phyloP scores from a whole-genome alignment of 2,329 filamentous ascomycete species.

The Cladosporium velox region DNA sequence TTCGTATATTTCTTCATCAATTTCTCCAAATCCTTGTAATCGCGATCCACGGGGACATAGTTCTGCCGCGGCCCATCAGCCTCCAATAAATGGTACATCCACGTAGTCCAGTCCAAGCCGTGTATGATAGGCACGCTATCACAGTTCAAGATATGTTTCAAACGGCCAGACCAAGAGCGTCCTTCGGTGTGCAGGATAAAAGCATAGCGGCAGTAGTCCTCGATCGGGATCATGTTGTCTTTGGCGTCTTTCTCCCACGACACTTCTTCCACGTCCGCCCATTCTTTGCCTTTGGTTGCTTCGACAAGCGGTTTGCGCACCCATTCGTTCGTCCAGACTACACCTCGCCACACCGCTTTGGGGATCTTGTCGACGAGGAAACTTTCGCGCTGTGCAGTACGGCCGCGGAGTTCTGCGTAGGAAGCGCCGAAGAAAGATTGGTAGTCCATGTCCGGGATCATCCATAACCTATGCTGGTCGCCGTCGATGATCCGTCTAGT shows the following conservation, averaged over 20 bases:
- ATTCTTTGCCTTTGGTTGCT: conserved; percentile 34
- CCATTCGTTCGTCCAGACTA: conserved; percentile 31
- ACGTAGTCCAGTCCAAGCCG: conserved; percentile 30
- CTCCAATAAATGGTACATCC: conserved; percentile 32
- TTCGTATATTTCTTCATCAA: conserved; percentile 31
- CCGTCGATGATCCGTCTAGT: conserved; percentile 30
- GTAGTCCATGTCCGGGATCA: conserved; percentile 56
- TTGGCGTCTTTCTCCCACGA: conserved; percentile 25
- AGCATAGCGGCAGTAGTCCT: conserved; percentile 32
- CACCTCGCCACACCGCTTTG: conserved; percentile 37
- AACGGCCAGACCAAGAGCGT: conserved; percentile 31
- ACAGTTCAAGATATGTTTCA: conserved; percentile 37
- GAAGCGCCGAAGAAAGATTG: conserved; percentile 43
- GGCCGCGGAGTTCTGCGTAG: conserved; percentile 25
- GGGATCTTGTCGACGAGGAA: conserved; percentile 32
- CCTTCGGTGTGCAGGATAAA: conserved; percentile 37
- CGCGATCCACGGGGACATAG: conserved; percentile 29
- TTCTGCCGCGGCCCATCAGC: conserved; percentile 33
- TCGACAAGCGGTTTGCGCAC: conserved; percentile 37
- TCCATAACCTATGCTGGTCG: conserved; percentile 46
- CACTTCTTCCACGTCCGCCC: conserved; percentile 40
- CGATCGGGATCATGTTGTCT: conserved; percentile 29
- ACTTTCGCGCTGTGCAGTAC: conserved; percentile 27
- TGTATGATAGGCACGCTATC: conserved; percentile 33
- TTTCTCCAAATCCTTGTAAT: conserved; percentile 34